These are phyloP conservation scores for Ascochyta lentis DNA, from an alignment of 2,329 filamentous ascomycete species.

Conservation along the genomic window DNA sequence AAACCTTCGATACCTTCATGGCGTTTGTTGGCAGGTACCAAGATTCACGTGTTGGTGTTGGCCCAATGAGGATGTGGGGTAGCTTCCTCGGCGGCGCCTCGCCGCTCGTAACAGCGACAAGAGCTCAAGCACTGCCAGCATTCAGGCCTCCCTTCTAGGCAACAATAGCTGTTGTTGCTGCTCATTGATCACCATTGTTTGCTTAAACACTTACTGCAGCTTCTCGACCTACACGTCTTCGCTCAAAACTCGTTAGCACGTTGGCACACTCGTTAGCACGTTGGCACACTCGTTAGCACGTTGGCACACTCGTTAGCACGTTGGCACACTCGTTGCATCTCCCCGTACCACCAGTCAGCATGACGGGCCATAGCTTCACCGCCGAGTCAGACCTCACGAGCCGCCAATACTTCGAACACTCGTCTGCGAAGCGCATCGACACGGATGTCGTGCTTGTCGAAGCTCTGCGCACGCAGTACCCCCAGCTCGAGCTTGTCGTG, in stretches of 20 bases:
- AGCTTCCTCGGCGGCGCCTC: slow-evolving; percentile 12
- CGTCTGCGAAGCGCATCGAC: slow-evolving; percentile 51
- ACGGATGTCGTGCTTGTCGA: slow-evolving; percentile 54
- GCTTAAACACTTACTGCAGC: neutral
- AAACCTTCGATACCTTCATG: neutral
- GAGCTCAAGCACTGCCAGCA: slow-evolving; percentile 9
- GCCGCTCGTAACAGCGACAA: slow-evolving; percentile 15
- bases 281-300: slow-evolving; percentile 1
- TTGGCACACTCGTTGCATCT: slow-evolving; percentile 3
- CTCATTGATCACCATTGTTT: neutral
- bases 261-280: slow-evolving; percentile 1
- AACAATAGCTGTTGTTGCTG: slow-evolving; percentile 1
- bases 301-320: neutral
- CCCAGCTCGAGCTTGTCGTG: slow-evolving; percentile 53
- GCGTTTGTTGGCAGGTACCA: neutral
- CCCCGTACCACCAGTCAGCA: slow-evolving; percentile 11
- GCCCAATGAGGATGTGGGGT: slow-evolving; percentile 11
- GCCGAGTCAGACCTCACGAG: slow-evolving; percentile 46
- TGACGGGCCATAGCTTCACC: slow-evolving; percentile 38
- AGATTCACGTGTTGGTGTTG: neutral
- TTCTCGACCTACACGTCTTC: neutral
- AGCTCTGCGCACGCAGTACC: slow-evolving; percentile 55
- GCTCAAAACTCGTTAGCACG: neutral
- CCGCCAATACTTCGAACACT: slow-evolving; percentile 53
- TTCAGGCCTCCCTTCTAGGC: slow-evolving; percentile 16